phyloP scores from a whole-genome alignment of 805 yeast species.

The Pichia nanzhaoensis region DNA sequence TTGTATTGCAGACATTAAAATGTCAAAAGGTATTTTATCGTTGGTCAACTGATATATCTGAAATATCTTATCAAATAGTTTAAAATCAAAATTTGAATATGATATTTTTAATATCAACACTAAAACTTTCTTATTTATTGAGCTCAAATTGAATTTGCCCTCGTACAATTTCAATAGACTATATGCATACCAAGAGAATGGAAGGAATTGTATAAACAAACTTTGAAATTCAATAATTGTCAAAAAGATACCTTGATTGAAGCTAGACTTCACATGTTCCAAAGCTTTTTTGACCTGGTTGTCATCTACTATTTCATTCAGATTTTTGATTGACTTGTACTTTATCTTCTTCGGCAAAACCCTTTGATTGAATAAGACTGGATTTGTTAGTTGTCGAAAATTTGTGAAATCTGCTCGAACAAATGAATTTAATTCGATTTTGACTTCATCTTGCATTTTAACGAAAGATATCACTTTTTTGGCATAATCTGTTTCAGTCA shows the following conservation, averaged over 20 bases:
- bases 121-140: constrained; percentile 13
- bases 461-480: constrained; percentile 3
- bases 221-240: constrained; percentile 22
- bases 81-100: constrained; percentile 18
- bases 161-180: constrained; percentile 16
- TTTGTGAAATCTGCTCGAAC: constrained; percentile 3
- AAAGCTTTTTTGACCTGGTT: constrained; percentile 8
- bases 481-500: neutral
- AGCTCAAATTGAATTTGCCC: constrained; percentile 14
- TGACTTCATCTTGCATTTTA: constrained; percentile 2
- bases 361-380: neutral
- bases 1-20: constrained; percentile 20
- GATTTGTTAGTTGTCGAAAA: neutral
- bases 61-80: constrained; percentile 21
- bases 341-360: neutral
- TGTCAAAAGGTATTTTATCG: constrained; percentile 12
- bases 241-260: constrained; percentile 9
- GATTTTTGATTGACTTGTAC: constrained; percentile 5
- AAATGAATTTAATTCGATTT: constrained; percentile 2
- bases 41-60: constrained; percentile 13
- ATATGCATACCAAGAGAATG: constrained; percentile 18
- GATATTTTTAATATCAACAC: constrained; percentile 18
- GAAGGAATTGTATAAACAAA: constrained; percentile 16
- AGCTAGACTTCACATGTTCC: constrained; percentile 7
- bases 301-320: constrained; percentile 4